A percentile compares a stretch with the other conserved stretches of the same genome.
These are phyloP conservation scores for Pythium aristosporum DNA, from an alignment of 352 stramenopile genomes.

Conservation along the genomic window DNA sequence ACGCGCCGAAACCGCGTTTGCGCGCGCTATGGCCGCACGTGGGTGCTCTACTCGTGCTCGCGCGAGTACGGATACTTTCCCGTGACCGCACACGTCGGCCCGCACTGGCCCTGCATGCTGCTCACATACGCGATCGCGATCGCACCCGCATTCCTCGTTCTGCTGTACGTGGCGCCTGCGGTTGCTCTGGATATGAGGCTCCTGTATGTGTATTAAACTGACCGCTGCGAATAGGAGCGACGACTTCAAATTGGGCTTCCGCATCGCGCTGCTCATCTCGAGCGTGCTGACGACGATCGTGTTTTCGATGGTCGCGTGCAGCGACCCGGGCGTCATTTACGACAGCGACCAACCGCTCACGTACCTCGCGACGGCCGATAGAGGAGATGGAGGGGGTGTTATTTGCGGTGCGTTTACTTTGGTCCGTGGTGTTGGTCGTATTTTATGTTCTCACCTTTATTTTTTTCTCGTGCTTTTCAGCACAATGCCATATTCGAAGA, in stretches of 20 bases:
- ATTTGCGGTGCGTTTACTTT: constrained; percentile 55
- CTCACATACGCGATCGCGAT: constrained; percentile 72
- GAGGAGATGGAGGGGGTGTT: constrained; percentile 50
- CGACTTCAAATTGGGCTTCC: constrained; percentile 40
- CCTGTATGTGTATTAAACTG: no score
- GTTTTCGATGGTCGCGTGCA: constrained; percentile 79
- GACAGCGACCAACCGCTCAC: constrained; percentile 38
- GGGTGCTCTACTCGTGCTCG: constrained; percentile 54
- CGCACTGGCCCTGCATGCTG: constrained; percentile 72
- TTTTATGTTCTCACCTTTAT: constrained; percentile 4
- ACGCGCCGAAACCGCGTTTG: constrained; percentile 16
- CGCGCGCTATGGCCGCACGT: constrained; percentile 54
- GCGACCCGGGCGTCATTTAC: constrained; percentile 70
- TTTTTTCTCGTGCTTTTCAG: constrained; percentile 28
- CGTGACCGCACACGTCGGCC: constrained; percentile 59
- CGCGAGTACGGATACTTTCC: constrained; percentile 58
- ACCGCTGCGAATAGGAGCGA: constrained; percentile 19
- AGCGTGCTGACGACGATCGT: constrained; percentile 59
- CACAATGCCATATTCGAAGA: constrained; percentile 72
- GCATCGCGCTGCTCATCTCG: constrained; percentile 48
- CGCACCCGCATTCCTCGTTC: constrained; percentile 50
- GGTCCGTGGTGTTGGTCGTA: background rate
- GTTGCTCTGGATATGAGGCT: no score
- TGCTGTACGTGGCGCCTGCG: constrained; percentile 28
- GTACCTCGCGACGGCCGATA: constrained; percentile 27